Evolutionary conservation across 176 grass and related monocot genomes (phyloP), one percentile per base, ranked within the genome.

Genomic region (Paspalum vaginatum): DNA sequence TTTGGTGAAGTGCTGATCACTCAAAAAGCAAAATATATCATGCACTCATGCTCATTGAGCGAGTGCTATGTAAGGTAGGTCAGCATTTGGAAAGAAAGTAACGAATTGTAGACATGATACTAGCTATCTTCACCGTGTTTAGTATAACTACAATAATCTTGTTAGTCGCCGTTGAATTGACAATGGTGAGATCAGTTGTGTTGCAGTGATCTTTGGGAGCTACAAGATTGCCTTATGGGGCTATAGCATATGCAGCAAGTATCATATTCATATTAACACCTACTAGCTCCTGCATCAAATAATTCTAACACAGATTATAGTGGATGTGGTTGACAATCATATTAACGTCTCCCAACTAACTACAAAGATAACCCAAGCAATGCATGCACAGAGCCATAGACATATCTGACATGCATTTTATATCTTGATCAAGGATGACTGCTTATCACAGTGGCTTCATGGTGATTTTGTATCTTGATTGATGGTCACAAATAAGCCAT

Each of bases 321-420:
- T 75, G 44, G 38, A 73, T 46, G 48, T 54, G 59, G 7, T 46
- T 75, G 71, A 46, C 16, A 46, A 83, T 45, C 39, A 78, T 52
- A 22, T 74, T 55, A 39, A 41, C 6, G 4, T 38, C 37, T 65
- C 47, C 9, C 17, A 77, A 77, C 43, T 38, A 61, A 17, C 45
- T 51, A 83, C 24, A 52, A 65, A 61, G 59, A 74, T n/a, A 83
- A 75, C 48, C 9, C 68, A 81, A 61, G 41, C 6, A 72, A 52
- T 13, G 0, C 16, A 64, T 42, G 57, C 59, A 54, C n/a, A n/a
- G n/a, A n/a, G n/a, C n/a, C n/a, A n/a, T 21, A 55, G 47, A 65
- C 16, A 21, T 75, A 20, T 32, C 16, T 9, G 20, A 64, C 17
- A 12, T 6, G 50, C 11, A 14, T 54, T 37, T 9, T 21, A 25